Percentiles rank a stretch among this genome's conserved stretches.
Conservation (phyloP, 495 filamentous ascomycete species). For the Geoglossum glabrum region DNA sequence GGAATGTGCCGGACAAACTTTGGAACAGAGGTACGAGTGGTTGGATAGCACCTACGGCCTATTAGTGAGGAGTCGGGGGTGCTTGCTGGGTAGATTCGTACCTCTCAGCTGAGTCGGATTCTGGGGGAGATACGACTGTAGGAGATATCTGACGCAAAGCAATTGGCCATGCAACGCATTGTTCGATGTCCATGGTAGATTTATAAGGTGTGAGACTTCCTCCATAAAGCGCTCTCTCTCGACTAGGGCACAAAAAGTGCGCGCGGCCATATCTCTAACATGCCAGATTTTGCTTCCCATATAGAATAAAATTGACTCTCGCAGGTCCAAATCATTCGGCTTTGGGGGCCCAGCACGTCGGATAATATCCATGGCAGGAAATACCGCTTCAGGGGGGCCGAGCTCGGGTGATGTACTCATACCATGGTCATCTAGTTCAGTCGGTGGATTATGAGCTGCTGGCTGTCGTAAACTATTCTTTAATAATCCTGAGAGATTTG, state of each 20-base stretch:
- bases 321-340: conserved; percentile 21
- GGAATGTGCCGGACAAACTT: not conserved
- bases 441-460: not conserved
- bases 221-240: conserved; percentile 28
- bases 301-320: conserved; percentile 29
- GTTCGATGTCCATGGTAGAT: conserved; percentile 21
- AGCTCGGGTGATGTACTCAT: not conserved
- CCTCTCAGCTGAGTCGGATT: not conserved
- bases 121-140: not conserved
- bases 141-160: conserved; percentile 29
- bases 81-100: not conserved
- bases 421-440: not conserved
- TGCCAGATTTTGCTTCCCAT: conserved; percentile 66
- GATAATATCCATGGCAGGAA: conserved; percentile 74
- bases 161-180: conserved; percentile 45
- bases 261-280: conserved; percentile 75
- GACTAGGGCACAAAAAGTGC: conserved; percentile 50
- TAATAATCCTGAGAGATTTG: conserved; percentile 45
- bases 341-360: conserved; percentile 38
- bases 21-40: not conserved
- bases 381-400: conserved; percentile 40
- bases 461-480: conserved; percentile 25
- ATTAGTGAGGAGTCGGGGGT: not conserved
- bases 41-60: not conserved
- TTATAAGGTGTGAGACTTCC: conserved; percentile 29